phyloP scores from a whole-genome alignment of 2,329 filamentous ascomycete species.

The Botrytis aclada region DNA sequence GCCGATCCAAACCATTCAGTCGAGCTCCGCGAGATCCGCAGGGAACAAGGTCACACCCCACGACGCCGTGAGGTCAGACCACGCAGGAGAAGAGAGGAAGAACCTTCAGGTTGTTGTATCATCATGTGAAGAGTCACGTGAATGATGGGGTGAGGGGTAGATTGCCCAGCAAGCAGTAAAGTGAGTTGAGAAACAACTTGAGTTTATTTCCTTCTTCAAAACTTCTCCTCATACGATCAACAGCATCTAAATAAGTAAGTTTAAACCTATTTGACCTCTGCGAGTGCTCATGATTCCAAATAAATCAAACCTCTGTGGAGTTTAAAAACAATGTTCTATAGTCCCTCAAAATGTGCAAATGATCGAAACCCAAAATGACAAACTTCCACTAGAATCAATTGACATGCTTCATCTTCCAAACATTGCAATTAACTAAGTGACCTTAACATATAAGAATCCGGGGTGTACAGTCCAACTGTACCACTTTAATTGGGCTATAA shows the following conservation, averaged over 20 bases:
- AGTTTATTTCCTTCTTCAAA: not conserved
- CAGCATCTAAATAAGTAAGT: not conserved
- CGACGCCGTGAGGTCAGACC: not conserved
- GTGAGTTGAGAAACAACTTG: not conserved
- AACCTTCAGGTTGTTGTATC: not conserved
- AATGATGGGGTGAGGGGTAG: not conserved
- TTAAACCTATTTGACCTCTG: not conserved
- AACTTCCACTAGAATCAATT: not conserved
- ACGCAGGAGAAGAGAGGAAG: not conserved
- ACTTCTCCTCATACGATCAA: not conserved
- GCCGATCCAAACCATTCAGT: not conserved
- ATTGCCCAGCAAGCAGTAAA: not conserved
- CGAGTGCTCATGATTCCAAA: not conserved
- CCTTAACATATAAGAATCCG: not conserved
- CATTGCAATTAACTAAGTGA: not conserved
- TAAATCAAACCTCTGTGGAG: not conserved
- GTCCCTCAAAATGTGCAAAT: not conserved
- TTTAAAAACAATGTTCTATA: not conserved
- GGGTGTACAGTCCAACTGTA: not conserved
- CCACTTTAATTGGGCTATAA: not conserved
- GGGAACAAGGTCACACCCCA: not conserved
- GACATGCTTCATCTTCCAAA: not conserved
- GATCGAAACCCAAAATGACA: not conserved
- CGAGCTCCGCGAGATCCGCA: not conserved
- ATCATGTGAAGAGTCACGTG: not conserved